phyloP scores from a whole-genome alignment of 176 grass and related monocot species.

The Avena atlantica region DNA sequence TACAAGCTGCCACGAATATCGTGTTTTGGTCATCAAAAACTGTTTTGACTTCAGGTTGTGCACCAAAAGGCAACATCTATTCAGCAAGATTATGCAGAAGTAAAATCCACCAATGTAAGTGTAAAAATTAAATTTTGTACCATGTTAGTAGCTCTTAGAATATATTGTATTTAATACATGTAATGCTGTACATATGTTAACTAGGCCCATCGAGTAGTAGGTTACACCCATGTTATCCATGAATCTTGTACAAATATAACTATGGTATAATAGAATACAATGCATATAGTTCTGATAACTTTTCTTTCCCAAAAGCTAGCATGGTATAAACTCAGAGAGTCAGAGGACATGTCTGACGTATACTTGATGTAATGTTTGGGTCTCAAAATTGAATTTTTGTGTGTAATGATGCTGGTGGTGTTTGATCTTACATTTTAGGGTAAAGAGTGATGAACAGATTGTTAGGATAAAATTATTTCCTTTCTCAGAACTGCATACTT shows the following conservation, averaged over 20 bases:
- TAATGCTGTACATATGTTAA: background rate
- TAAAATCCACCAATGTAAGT: constrained; percentile 79
- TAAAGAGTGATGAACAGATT: constrained; percentile 16
- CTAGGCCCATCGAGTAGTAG: constrained; percentile 16
- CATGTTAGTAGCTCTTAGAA: background rate
- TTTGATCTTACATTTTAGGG: constrained; percentile 23
- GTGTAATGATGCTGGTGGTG: background rate
- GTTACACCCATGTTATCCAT: background rate
- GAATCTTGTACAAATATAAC: constrained; percentile 9
- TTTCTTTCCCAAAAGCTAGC: background rate
- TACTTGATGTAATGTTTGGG: constrained; percentile 10
- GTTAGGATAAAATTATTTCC: constrained; percentile 1
- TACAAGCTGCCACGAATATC: background rate
- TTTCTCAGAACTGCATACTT: background rate
- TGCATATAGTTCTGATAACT: background rate
- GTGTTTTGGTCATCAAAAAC: constrained; percentile 7
- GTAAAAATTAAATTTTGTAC: constrained; percentile 16
- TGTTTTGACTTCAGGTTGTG: constrained; percentile 66
- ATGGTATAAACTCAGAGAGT: constrained; percentile 6
- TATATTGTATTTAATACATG: background rate
- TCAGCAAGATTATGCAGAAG: constrained; percentile 86
- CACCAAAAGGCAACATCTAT: constrained; percentile 93
- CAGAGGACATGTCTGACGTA: background rate
- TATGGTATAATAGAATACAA: background rate
- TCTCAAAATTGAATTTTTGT: background rate